A percentile compares a stretch with the other conserved stretches of the same genome.
Conservation (phyloP, 202 grass and related monocot genomes). For the Cymbopogon flexuosus region DNA sequence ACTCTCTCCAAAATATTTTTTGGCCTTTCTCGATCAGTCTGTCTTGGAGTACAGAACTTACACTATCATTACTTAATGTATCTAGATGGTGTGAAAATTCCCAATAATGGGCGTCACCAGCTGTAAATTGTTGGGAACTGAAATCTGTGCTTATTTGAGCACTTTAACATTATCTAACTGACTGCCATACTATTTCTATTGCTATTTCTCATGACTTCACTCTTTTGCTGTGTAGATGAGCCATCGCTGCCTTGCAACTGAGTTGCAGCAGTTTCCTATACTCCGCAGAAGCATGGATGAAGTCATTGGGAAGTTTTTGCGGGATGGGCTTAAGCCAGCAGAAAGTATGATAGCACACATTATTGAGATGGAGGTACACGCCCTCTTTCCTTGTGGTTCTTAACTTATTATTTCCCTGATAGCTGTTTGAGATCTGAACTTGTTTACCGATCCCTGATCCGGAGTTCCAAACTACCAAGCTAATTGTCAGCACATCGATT, state of each 20-base stretch:
- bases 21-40: neutral
- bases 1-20: neutral
- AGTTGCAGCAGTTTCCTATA: conserved; percentile 90
- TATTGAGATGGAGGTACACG: conserved; percentile 90
- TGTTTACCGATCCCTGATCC: neutral
- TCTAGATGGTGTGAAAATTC: neutral
- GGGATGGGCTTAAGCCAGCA: conserved; percentile 91
- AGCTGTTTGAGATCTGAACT: neutral
- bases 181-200: neutral
- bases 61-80: neutral
- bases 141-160: conserved; percentile 18
- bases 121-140: conserved; percentile 10
- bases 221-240: conserved; percentile 67
- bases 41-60: neutral
- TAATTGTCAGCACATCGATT: neutral
- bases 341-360: conserved; percentile 95
- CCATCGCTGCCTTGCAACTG: conserved; percentile 62
- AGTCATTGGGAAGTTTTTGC: conserved; percentile 83
- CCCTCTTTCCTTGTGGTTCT: conserved; percentile 6
- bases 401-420: neutral
- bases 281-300: conserved; percentile 93
- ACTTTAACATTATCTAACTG: neutral
- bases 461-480: neutral
- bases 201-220: conserved; percentile 12
- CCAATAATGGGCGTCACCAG: neutral